These are phyloP conservation scores for Chaetomiaceae sp. DNA, from an alignment of 2,329 filamentous ascomycete species.

Conservation along the genomic window DNA sequence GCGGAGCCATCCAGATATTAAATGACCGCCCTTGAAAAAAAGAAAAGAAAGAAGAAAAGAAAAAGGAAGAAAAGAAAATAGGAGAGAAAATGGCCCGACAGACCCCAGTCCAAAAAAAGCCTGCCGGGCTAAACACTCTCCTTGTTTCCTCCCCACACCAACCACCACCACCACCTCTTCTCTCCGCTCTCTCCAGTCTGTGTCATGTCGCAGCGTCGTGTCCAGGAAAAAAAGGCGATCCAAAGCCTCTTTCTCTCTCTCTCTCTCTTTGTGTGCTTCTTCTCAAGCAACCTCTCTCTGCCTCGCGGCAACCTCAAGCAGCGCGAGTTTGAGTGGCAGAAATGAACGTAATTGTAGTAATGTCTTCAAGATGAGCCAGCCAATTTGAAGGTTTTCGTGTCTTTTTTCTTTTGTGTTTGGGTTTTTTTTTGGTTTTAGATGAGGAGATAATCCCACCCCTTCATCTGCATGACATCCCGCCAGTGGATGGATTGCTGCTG, in stretches of 20 bases:
- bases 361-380: neutral
- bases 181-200: constrained; percentile 1
- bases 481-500: constrained; percentile 68
- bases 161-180: neutral
- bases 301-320: constrained; percentile 25
- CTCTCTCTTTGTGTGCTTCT: too few relatives aligned
- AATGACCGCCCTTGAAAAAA: neutral
- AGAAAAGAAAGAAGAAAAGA: neutral
- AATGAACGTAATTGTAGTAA: too few relatives aligned
- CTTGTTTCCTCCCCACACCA: neutral
- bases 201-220: too few relatives aligned
- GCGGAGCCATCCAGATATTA: constrained; percentile 12
- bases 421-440: constrained; percentile 64
- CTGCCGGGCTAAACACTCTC: neutral
- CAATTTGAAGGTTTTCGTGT: too few relatives aligned
- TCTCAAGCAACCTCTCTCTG: constrained; percentile 7
- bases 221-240: too few relatives aligned
- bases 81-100: neutral
- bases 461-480: constrained; percentile 88
- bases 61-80: neutral
- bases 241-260: too few relatives aligned
- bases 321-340: constrained; percentile 9
- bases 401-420: too few relatives aligned
- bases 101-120: constrained; percentile 16
- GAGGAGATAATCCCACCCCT: constrained; percentile 88